Conservation (phyloP, 495 filamentous ascomycete species). For the Aspergillus affinis region DNA sequence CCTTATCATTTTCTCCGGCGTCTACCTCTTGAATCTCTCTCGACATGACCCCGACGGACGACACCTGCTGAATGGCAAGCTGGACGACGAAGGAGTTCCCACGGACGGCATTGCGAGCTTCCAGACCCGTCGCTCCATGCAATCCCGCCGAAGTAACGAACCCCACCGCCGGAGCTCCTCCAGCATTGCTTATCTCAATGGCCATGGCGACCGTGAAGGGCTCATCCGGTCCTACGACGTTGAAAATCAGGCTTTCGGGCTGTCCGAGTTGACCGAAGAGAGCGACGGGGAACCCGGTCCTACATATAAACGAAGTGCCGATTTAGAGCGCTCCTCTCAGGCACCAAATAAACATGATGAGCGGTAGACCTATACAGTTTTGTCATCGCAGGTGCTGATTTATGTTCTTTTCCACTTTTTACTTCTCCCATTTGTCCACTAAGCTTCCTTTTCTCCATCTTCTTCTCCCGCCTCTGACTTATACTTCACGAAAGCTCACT, state of each 20-base stretch:
- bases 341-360: constrained; percentile 42
- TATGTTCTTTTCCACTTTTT: background rate
- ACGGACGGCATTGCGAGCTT: constrained; percentile 88
- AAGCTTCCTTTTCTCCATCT: constrained; percentile 4
- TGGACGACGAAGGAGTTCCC: constrained; percentile 71
- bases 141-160: constrained; percentile 69
- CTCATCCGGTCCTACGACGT: constrained; percentile 82
- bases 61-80: constrained; percentile 60
- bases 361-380: constrained; percentile 33
- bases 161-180: constrained; percentile 54
- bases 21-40: constrained; percentile 94
- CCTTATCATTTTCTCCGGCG: constrained; percentile 93
- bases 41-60: constrained; percentile 84
- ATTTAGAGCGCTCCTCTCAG: constrained; percentile 26
- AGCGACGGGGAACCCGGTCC: constrained; percentile 58
- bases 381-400: constrained; percentile 8
- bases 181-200: constrained; percentile 54
- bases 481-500: background rate
- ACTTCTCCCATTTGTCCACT: background rate
- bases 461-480: background rate
- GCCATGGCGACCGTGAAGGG: constrained; percentile 64
- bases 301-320: constrained; percentile 33
- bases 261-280: constrained; percentile 70
- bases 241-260: constrained; percentile 65
- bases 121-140: constrained; percentile 90